phyloP scores from a whole-genome alignment of 2,329 filamentous ascomycete genomes.

The Neoscytalidium dimidiatum region DNA sequence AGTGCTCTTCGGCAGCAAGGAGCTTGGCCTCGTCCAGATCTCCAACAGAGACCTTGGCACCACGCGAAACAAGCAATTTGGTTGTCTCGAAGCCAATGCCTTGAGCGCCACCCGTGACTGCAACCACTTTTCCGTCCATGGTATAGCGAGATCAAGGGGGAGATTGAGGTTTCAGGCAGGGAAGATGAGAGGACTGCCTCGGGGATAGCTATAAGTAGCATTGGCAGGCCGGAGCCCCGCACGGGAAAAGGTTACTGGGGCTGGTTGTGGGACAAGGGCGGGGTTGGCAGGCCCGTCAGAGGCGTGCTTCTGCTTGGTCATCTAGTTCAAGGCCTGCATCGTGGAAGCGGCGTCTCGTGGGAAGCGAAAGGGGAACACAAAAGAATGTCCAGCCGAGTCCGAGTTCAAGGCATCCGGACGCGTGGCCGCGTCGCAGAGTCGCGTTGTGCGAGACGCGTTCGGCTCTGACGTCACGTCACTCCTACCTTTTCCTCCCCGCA shows the following conservation, averaged over 20 bases:
- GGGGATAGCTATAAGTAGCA: neutral
- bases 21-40: constrained; percentile 36
- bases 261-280: neutral
- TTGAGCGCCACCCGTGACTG: constrained; percentile 39
- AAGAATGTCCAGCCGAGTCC: too few species aligned
- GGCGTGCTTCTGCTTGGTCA: neutral
- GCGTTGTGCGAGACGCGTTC: too few species aligned
- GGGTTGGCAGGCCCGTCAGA: neutral
- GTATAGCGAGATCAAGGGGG: neutral
- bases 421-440: too few species aligned
- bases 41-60: constrained; percentile 42
- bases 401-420: too few species aligned
- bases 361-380: too few species aligned
- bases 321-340: neutral
- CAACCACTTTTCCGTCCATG: constrained; percentile 25
- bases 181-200: neutral
- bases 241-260: neutral
- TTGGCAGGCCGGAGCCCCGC: neutral
- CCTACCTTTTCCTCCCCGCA: too few species aligned
- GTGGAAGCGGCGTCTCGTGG: too few species aligned
- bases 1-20: constrained; percentile 4
- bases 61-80: constrained; percentile 33
- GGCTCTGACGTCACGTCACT: too few species aligned
- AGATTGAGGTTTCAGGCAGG: neutral
- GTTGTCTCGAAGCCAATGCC: constrained; percentile 42